Percentiles rank a stretch among this genome's conserved stretches.
Evolutionary conservation across 192 early-diverging fungal species (phyloP).

Genomic region (Helicostylum pulchrum): DNA sequence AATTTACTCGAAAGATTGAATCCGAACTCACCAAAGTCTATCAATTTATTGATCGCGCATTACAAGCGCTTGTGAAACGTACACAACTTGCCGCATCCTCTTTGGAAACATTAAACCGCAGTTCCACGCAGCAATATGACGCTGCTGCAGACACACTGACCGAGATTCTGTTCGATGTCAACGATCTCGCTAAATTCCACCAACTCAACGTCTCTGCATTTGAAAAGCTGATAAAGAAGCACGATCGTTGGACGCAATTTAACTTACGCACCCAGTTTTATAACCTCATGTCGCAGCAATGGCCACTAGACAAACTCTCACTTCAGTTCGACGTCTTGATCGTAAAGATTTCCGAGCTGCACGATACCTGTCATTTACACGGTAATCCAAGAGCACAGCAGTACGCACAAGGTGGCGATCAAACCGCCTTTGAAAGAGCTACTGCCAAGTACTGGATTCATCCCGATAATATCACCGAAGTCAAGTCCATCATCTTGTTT

Average conservation of each 20-base stretch:
- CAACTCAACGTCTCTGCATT: constrained; percentile 80
- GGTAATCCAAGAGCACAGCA: constrained; percentile 17
- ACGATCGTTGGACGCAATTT: constrained; percentile 82
- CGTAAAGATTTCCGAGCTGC: constrained; percentile 17
- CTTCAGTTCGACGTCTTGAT: constrained; percentile 49
- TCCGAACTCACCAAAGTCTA: constrained; percentile 83
- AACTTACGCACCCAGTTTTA: constrained; percentile 67
- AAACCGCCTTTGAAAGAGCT: constrained; percentile 35
- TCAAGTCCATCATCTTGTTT: constrained; percentile 88
- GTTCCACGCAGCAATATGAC: constrained; percentile 13
- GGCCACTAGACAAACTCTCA: constrained; percentile 61
- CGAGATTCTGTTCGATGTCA: constrained; percentile 68
- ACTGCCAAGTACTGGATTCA: constrained; percentile 97
- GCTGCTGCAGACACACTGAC: constrained; percentile 56
- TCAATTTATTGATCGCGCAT: constrained; percentile 63
- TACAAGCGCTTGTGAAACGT: constrained; percentile 62
- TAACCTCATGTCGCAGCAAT: constrained; percentile 64
- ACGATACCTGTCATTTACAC: constrained; percentile 18
- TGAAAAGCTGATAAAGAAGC: constrained; percentile 95
- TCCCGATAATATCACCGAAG: constrained; percentile 92
- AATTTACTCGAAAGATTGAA: constrained; percentile 79
- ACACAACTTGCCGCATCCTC: constrained; percentile 58
- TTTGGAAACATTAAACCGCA: constrained; percentile 20
- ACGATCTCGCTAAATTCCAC: constrained; percentile 73
- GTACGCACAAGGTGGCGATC: constrained; percentile 27